Evolutionary conservation across 768 basidiomycete species (phyloP).

Genomic region (Tephrocybe sp.): DNA sequence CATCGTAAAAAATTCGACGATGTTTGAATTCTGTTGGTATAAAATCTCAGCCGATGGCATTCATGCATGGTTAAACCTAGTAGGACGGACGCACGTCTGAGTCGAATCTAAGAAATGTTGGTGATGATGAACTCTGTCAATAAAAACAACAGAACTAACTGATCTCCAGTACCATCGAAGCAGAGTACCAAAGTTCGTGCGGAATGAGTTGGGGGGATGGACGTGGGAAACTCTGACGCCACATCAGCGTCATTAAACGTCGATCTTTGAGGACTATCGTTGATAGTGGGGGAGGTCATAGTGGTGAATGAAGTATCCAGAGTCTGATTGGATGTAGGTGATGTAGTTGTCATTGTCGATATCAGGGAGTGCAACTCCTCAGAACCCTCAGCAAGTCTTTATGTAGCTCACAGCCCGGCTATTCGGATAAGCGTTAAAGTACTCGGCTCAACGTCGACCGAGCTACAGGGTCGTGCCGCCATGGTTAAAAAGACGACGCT

Average conservation of each 20-base stretch:
- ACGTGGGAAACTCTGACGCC: not conserved
- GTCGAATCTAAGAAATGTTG: conserved; percentile 29
- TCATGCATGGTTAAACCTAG: not conserved
- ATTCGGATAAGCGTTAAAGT: too few species aligned
- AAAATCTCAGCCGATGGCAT: not conserved
- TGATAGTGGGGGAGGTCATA: not conserved
- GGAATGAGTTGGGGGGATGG: conserved; percentile 28
- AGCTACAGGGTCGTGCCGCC: too few species aligned
- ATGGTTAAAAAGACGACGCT: too few species aligned
- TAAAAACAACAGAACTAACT: conserved; percentile 22
- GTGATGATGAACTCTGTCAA: not conserved
- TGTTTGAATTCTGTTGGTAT: conserved; percentile 45
- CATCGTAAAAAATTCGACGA: conserved; percentile 49
- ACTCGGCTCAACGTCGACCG: too few species aligned
- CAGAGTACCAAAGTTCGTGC: conserved; percentile 61
- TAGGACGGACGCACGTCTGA: conserved; percentile 29
- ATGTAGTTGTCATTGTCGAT: too few species aligned
- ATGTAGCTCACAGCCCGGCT: too few species aligned
- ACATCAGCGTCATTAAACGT: not conserved
- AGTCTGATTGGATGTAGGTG: too few species aligned
- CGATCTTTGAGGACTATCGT: not conserved
- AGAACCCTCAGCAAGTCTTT: too few species aligned
- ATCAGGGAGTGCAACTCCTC: too few species aligned
- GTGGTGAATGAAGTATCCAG: not conserved
- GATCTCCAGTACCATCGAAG: conserved; percentile 64